Evolutionary conservation across 441 rosid species (phyloP).

Genomic region (Populus hybrid): DNA sequence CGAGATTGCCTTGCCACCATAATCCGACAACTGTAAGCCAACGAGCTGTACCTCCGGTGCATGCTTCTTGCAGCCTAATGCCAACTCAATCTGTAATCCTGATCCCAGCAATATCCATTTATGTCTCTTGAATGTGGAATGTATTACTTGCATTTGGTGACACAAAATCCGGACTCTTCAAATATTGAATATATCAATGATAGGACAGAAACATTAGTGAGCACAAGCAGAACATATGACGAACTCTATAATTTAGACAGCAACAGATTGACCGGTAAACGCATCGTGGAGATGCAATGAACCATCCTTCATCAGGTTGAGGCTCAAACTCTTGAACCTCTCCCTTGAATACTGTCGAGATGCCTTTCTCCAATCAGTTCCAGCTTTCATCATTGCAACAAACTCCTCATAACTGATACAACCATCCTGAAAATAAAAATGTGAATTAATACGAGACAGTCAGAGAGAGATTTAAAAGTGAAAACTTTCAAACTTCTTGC

Average conservation of each 20-base stretch:
- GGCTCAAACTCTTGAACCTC: conserved; percentile 91
- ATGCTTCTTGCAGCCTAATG: conserved; percentile 18
- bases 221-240: conserved; percentile 13
- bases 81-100: conserved; percentile 1
- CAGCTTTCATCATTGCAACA: conserved; percentile 94
- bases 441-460: not conserved
- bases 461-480: not conserved
- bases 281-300: conserved; percentile 89
- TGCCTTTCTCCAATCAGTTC: conserved; percentile 98
- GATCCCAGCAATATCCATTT: conserved; percentile 11
- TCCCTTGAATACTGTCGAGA: conserved; percentile 95
- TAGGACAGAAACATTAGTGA: conserved; percentile 18
- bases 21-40: not conserved
- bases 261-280: conserved; percentile 68
- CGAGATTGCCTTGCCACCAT: conserved; percentile 1
- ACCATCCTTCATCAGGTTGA: conserved; percentile 92
- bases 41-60: not conserved
- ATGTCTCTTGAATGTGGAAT: conserved; percentile 5
- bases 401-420: conserved; percentile 88
- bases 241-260: conserved; percentile 39
- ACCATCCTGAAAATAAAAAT: conserved; percentile 56
- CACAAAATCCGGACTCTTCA: not conserved
- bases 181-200: not conserved
- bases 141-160: conserved; percentile 5
- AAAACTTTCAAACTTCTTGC: not conserved